phyloP scores from a whole-genome alignment of 2,329 filamentous ascomycete genomes.

The Fusarium sp. region DNA sequence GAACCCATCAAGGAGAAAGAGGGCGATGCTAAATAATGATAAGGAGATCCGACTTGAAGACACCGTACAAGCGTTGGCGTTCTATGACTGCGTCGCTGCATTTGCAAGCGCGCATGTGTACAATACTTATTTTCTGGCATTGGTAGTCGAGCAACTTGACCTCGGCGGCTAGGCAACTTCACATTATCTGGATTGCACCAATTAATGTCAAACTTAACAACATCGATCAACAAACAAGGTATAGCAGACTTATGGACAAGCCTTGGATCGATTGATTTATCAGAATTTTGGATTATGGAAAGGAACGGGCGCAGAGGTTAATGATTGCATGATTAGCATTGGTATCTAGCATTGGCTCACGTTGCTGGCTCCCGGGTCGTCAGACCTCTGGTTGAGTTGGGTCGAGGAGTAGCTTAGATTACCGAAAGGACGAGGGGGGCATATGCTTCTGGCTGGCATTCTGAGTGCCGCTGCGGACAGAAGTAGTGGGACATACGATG shows the following conservation, averaged over 20 bases:
- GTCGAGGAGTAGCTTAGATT: constrained; percentile 20
- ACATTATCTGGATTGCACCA: constrained; percentile 6
- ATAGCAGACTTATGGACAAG: constrained; percentile 24
- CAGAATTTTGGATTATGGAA: constrained; percentile 39
- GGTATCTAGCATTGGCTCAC: constrained; percentile 50
- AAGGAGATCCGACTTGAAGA: constrained; percentile 11
- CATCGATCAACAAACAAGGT: constrained; percentile 17
- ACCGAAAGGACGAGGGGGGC: constrained; percentile 14
- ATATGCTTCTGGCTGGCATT: constrained; percentile 32
- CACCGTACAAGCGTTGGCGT: constrained; percentile 31
- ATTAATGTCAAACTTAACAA: constrained; percentile 12
- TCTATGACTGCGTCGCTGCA: constrained; percentile 45
- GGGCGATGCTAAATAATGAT: constrained; percentile 44
- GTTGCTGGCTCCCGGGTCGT: constrained; percentile 36
- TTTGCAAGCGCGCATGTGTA: constrained; percentile 56
- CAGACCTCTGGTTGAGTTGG: constrained; percentile 33
- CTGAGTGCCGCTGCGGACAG: constrained; percentile 18
- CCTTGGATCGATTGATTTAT: constrained; percentile 30
- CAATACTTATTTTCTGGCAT: constrained; percentile 50
- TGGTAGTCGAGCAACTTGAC: constrained; percentile 20
- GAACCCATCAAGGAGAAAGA: constrained; percentile 64
- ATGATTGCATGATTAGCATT: constrained; percentile 56
- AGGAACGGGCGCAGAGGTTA: constrained; percentile 49
- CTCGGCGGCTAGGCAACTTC: constrained; percentile 10
- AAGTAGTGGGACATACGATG: constrained; percentile 23